phyloP scores from a whole-genome alignment of 2,329 filamentous ascomycete genomes.

The Clarireedia monteithiana region DNA sequence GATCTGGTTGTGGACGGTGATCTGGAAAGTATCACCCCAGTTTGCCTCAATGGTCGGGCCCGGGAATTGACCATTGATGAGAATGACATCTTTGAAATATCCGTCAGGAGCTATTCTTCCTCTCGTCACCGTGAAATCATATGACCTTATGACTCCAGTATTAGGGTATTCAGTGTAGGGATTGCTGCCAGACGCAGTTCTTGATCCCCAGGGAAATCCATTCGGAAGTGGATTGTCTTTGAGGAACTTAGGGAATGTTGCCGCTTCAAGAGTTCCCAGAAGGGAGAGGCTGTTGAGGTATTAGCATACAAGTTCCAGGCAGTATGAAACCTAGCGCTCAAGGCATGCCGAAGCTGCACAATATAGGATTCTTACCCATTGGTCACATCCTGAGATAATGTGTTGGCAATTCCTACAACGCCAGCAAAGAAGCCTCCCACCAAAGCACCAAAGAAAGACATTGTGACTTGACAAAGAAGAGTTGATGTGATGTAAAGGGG shows the following conservation, averaged over 20 bases:
- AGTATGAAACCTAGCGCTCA: neutral
- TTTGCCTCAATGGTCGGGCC: slow-evolving; percentile 32
- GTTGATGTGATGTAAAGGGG: too few species aligned
- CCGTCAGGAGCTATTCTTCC: slow-evolving; percentile 33
- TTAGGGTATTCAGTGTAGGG: slow-evolving; percentile 31
- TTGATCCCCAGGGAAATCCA: slow-evolving; percentile 45
- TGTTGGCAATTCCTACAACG: slow-evolving; percentile 11
- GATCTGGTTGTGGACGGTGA: slow-evolving; percentile 65
- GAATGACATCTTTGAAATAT: slow-evolving; percentile 44
- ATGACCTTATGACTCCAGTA: slow-evolving; percentile 33
- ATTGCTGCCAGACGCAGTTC: slow-evolving; percentile 32
- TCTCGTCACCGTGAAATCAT: slow-evolving; percentile 27
- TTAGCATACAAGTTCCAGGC: neutral
- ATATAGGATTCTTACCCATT: slow-evolving; percentile 18
- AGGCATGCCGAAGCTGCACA: too few species aligned
- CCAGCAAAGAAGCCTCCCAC: slow-evolving; percentile 7
- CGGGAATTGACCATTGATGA: slow-evolving; percentile 32
- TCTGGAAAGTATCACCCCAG: slow-evolving; percentile 40
- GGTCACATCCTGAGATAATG: slow-evolving; percentile 19
- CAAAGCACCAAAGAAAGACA: slow-evolving; percentile 12
- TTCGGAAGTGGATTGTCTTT: slow-evolving; percentile 33
- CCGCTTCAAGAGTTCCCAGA: slow-evolving; percentile 7
- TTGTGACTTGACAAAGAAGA: neutral
- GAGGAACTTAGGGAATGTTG: neutral
- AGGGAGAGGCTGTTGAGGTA: slow-evolving; percentile 1